Conservation (phyloP, 148 eudicot species). For the Amaranthus cruentus region DNA sequence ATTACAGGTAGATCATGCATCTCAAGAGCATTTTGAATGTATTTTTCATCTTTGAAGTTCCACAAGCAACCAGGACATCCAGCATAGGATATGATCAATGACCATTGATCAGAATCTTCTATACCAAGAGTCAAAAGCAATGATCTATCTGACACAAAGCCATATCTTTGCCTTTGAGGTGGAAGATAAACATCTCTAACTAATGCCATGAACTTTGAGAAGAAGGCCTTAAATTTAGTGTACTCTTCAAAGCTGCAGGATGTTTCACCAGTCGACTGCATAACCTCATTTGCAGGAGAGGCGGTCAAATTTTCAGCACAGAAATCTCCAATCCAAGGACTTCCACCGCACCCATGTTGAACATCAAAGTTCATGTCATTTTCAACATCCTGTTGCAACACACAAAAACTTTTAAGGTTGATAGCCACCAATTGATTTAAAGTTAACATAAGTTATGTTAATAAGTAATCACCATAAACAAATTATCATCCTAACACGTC, state of each 20-base stretch:
- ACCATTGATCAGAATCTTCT: slow-evolving; percentile 65
- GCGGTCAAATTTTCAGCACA: slow-evolving; percentile 33
- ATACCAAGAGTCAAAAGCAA: slow-evolving; percentile 51
- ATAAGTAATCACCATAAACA: slow-evolving; percentile 25
- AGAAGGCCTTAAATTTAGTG: slow-evolving; percentile 49
- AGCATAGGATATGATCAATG: slow-evolving; percentile 42
- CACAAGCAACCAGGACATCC: slow-evolving; percentile 68
- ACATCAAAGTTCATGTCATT: slow-evolving; percentile 43
- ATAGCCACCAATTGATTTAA: slow-evolving; percentile 19
- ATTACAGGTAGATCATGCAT: slow-evolving; percentile 42
- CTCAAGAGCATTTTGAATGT: slow-evolving; percentile 43
- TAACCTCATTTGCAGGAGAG: slow-evolving; percentile 26
- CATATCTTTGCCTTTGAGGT: slow-evolving; percentile 73
- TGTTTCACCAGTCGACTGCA: slow-evolving; percentile 26
- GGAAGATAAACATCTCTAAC: slow-evolving; percentile 67
- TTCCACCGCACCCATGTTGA: slow-evolving; percentile 35
- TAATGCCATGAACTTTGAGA: slow-evolving; percentile 42
- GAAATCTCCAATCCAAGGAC: slow-evolving; percentile 52
- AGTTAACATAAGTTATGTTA: slow-evolving; percentile 5
- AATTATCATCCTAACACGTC: slow-evolving; percentile 16
- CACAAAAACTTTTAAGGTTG: slow-evolving; percentile 12
- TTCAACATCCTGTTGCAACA: slow-evolving; percentile 39
- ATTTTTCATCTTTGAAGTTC: slow-evolving; percentile 48
- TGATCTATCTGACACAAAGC: slow-evolving; percentile 52
- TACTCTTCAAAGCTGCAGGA: slow-evolving; percentile 57